Evolutionary conservation across 2,329 filamentous ascomycete species (phyloP), one percentile per base, ranked within the genome.

Genomic region (Gaeumannomyces tritici): DNA sequence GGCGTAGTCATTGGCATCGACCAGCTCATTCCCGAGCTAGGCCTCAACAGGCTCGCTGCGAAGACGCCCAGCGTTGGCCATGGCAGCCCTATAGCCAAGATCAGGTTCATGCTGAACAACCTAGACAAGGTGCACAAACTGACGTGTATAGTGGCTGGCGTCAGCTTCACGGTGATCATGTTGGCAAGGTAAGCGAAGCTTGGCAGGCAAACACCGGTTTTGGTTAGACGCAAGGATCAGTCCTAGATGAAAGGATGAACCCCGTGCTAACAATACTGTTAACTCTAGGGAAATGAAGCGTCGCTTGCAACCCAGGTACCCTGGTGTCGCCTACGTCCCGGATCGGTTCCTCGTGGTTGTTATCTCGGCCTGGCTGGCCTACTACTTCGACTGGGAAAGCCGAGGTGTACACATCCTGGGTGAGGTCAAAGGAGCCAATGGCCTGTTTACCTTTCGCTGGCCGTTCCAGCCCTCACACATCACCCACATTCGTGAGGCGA

Each of bases 1-100:
- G 95, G 95, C 59, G 90, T 97, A 62, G 93, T 98, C 66, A 98
- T 99, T 71, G 86, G 96, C 54, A 91, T 98, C 47, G 95, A 98
- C 73, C 95, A 99, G 75, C 78, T 96, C 57, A 90, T 97, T 61
- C 93, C 93, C 0, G 92, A 98, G 74, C 82, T 96, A 69, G 95
- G 95, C 0, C 80, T 99, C 27, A 82, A 80, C 51, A 77, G 81
- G 1, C 75, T 86, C 24, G 90, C 92, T 0, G 85, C 84, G 61
- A 76, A 88, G 21, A 71, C 74, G 2, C 77, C 79, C 2, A 81
- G 83, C n/a, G 84, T 92, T 2, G 84, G 84, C 56, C 93, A 98
- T 70, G 91, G 90, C 21, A 97, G 90, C 73, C 93, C 89, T 61
- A 81, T 95, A 59, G 88, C 93, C 65, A 98, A 98, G 76, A 79